Conservation (phyloP, 108 stramenopile species). For the Parmales sp. region DNA sequence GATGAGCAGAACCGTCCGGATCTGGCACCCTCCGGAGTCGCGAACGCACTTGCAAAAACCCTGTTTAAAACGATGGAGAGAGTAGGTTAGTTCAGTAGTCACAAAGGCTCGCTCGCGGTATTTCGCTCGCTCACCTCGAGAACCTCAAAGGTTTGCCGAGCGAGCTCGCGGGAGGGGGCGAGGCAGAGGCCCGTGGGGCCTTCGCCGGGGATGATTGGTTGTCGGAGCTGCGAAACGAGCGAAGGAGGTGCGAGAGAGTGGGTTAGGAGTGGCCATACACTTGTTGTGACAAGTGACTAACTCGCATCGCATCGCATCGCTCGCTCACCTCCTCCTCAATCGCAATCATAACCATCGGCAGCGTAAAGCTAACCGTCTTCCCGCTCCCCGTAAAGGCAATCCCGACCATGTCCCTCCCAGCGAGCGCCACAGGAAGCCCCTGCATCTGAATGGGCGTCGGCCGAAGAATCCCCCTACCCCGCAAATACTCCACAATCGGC, state of each 20-base stretch:
- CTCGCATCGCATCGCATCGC: background rate
- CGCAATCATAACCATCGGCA: conserved; percentile 90
- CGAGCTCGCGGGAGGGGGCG: conserved; percentile 92
- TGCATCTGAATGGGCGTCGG: conserved; percentile 99
- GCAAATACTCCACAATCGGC: conserved; percentile 62
- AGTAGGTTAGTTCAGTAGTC: too few relatives aligned
- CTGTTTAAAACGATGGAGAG: too few relatives aligned
- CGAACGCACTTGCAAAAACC: conserved; percentile 41
- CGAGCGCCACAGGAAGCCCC: conserved; percentile 88
- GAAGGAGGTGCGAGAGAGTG: too few relatives aligned
- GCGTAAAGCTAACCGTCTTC: conserved; percentile 86
- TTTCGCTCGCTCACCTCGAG: conserved; percentile 45
- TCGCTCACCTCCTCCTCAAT: conserved; percentile 83
- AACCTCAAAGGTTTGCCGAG: conserved; percentile 91
- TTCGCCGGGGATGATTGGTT: conserved; percentile 83
- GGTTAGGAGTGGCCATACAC: too few relatives aligned
- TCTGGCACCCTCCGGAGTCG: conserved; percentile 39
- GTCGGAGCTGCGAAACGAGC: too few relatives aligned
- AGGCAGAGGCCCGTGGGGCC: conserved; percentile 92
- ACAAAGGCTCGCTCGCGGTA: too few relatives aligned
- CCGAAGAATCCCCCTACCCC: conserved; percentile 71
- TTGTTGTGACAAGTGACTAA: too few relatives aligned
- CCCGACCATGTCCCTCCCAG: conserved; percentile 96
- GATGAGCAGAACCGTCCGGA: conserved; percentile 79
- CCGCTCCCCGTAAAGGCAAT: conserved; percentile 94